A percentile compares a stretch with the other conserved stretches of the same genome.
Evolutionary conservation across 2,329 filamentous ascomycete genomes (phyloP).

Genomic region (Aspergillus sp.): DNA sequence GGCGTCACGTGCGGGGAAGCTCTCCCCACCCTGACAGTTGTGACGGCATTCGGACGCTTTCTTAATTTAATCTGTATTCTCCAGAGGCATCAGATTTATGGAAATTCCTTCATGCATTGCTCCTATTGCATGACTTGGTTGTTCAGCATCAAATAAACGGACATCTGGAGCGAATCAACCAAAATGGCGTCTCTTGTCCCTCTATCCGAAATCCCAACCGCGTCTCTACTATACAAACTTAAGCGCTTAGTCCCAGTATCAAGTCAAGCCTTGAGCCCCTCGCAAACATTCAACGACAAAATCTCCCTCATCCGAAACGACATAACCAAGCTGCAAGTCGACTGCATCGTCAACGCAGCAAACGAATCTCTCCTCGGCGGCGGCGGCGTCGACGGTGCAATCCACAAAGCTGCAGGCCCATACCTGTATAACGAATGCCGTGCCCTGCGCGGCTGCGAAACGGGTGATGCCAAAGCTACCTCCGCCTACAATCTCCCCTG

Average conservation of each 20-base stretch:
- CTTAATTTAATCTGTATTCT: not conserved
- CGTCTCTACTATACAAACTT: slow-evolving; percentile 58
- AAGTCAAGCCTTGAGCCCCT: slow-evolving; percentile 30
- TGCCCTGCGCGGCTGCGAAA: slow-evolving; percentile 64
- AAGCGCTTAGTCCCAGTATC: slow-evolving; percentile 41
- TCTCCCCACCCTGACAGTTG: slow-evolving; percentile 4
- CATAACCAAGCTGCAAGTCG: slow-evolving; percentile 71
- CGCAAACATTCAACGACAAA: slow-evolving; percentile 43
- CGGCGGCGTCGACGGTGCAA: slow-evolving; percentile 84
- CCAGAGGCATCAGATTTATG: not conserved
- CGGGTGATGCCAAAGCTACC: slow-evolving; percentile 79
- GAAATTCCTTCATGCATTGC: not conserved
- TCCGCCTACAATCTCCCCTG: slow-evolving; percentile 68
- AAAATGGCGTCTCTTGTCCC: not conserved
- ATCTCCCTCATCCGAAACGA: slow-evolving; percentile 67
- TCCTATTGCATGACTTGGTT: not conserved
- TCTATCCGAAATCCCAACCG: slow-evolving; percentile 33
- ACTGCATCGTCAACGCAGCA: slow-evolving; percentile 89
- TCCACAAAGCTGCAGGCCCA: slow-evolving; percentile 74
- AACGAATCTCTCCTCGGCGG: slow-evolving; percentile 73
- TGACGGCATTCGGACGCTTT: slow-evolving; percentile 1
- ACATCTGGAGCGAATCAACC: not conserved
- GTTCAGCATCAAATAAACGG: not conserved
- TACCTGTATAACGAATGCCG: slow-evolving; percentile 63
- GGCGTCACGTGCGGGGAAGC: slow-evolving; percentile 13